These are phyloP conservation scores for Rhynchospora breviuscula DNA, from an alignment of 176 grass and related monocot species.

Conservation along the genomic window DNA sequence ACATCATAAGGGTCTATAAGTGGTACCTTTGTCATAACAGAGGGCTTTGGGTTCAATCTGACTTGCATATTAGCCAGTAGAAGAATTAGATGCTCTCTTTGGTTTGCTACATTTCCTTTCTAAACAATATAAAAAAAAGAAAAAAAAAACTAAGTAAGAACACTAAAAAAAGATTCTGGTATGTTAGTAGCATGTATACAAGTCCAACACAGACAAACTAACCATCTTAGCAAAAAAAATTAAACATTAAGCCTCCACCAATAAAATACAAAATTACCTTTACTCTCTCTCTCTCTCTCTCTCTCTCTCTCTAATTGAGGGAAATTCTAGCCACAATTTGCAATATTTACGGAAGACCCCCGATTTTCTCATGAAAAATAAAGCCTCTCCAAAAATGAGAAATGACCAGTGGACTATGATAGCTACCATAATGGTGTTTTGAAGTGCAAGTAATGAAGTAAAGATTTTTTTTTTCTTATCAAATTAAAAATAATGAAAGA, in stretches of 20 bases:
- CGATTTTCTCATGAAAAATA: not conserved
- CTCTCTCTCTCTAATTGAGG: too few species aligned
- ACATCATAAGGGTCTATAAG: not conserved
- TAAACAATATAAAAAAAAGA: not conserved
- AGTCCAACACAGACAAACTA: not conserved
- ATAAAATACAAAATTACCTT: not conserved
- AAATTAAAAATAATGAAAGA: not conserved
- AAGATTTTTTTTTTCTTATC: not conserved
- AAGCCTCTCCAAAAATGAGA: not conserved
- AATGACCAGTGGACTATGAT: not conserved
- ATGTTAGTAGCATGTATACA: not conserved
- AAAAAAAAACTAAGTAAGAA: not conserved
- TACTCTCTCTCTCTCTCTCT: not conserved
- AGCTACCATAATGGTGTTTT: not conserved
- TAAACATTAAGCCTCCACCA: not conserved
- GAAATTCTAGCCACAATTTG: not conserved
- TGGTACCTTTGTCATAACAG: constrained; percentile 61
- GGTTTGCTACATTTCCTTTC: constrained; percentile 94
- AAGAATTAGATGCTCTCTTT: constrained; percentile 93
- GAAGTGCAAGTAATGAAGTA: not conserved
- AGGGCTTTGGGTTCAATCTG: constrained; percentile 64
- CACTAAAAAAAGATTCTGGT: not conserved
- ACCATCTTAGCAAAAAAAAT: constrained; percentile 3
- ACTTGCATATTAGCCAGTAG: constrained; percentile 86
- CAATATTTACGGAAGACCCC: not conserved